phyloP scores from a whole-genome alignment of 306 rosid genomes.

The Cicer chorassanicum region DNA sequence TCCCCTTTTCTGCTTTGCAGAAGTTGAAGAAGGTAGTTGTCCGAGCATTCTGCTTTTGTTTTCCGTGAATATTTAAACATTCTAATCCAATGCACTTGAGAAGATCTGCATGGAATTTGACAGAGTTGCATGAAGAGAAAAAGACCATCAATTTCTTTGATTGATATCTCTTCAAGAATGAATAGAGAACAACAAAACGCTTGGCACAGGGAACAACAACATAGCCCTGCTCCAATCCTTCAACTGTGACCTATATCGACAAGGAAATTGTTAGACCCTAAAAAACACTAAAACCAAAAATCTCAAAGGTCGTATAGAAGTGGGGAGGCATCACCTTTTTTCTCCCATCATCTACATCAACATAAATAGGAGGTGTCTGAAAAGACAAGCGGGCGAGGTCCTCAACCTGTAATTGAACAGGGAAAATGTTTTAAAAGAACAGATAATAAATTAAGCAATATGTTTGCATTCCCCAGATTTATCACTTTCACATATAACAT shows the following conservation, averaged over 20 bases:
- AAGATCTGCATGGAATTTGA: conserved; percentile 85
- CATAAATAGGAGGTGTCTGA: conserved; percentile 69
- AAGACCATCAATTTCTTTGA: conserved; percentile 95
- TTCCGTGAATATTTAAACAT: conserved; percentile 88
- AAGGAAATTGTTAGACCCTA: conserved; percentile 41
- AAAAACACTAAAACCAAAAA: conserved; percentile 34
- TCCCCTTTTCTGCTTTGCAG: conserved; percentile 88
- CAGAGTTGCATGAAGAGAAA: conserved; percentile 96
- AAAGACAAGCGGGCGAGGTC: conserved; percentile 90
- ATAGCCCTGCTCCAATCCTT: conserved; percentile 95
- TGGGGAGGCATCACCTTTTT: conserved; percentile 57
- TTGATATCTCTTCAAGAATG: conserved; percentile 75
- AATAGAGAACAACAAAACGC: conserved; percentile 81
- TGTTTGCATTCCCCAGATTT: conserved; percentile 21
- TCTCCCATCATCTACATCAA: conserved; percentile 90
- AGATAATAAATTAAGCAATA: conserved; percentile 13
- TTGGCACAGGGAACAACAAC: conserved; percentile 82
- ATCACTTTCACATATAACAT: conserved; percentile 13
- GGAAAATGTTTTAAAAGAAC: background rate
- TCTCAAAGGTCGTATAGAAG: background rate
- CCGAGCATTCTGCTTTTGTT: conserved; percentile 88
- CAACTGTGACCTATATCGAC: conserved; percentile 78
- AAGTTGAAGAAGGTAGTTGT: conserved; percentile 77
- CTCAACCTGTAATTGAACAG: conserved; percentile 65
- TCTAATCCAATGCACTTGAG: conserved; percentile 72